Evolutionary conservation across 179 eudicot species (phyloP).

Genomic region (Carnegiea gigantea): DNA sequence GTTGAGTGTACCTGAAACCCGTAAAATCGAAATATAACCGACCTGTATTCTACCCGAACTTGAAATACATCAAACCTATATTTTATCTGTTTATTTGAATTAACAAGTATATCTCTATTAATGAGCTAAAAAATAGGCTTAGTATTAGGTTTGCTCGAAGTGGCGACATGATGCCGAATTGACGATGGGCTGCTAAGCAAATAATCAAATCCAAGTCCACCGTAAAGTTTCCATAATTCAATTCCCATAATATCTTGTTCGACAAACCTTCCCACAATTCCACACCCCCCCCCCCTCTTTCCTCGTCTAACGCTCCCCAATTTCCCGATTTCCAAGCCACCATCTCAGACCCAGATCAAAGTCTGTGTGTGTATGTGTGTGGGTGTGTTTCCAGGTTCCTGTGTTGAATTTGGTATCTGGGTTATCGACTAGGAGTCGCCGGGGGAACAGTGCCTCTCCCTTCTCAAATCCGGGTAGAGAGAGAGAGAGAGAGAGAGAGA

Average conservation of each 20-base stretch:
- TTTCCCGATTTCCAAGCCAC: constrained; percentile 8
- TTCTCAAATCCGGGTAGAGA: not conserved
- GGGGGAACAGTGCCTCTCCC: not conserved
- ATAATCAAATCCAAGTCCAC: not conserved
- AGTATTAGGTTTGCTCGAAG: too few species aligned
- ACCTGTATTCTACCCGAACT: too few species aligned
- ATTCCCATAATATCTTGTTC: not conserved
- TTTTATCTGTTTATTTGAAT: too few species aligned
- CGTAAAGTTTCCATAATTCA: not conserved
- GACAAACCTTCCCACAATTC: not conserved
- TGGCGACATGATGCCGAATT: too few species aligned
- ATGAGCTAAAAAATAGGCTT: too few species aligned
- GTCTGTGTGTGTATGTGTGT: not conserved
- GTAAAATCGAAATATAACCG: too few species aligned
- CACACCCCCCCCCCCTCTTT: not conserved
- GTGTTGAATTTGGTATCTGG: not conserved
- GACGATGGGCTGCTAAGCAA: too few species aligned
- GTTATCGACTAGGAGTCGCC: not conserved
- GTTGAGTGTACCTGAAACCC: too few species aligned
- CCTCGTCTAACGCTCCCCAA: not conserved
- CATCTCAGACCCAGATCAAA: constrained; percentile 23
- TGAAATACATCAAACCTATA: too few species aligned
- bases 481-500: not conserved
- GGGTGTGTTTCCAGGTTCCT: not conserved
- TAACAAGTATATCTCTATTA: too few species aligned